Percentiles rank a stretch among this genome's conserved stretches.
These are phyloP conservation scores for Suillus weaverae DNA, from an alignment of 768 basidiomycete genomes.

Conservation along the genomic window DNA sequence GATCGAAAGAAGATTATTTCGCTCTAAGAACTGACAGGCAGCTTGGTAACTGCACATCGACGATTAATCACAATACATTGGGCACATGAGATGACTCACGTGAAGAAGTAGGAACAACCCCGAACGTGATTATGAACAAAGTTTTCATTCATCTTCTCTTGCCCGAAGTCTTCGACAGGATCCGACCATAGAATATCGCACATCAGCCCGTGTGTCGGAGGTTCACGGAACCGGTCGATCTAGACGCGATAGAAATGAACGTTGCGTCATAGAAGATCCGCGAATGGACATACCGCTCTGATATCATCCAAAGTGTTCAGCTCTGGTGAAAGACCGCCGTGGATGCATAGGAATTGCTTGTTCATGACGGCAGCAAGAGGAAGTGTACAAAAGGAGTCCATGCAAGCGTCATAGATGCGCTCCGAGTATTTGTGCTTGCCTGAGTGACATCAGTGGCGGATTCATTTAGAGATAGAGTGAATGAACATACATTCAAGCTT, in stretches of 20 bases:
- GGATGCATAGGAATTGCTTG: slow-evolving; percentile 98
- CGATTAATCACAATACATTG: slow-evolving; percentile 5
- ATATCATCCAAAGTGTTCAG: slow-evolving; percentile 95
- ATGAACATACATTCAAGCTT: slow-evolving; percentile 86
- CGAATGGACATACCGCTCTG: slow-evolving; percentile 58
- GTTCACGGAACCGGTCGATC: slow-evolving; percentile 98
- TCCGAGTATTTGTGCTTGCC: slow-evolving; percentile 99
- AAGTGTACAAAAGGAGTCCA: slow-evolving; percentile 95
- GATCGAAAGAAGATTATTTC: slow-evolving; percentile 94
- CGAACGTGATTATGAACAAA: slow-evolving; percentile 97
- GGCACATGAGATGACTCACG: slow-evolving; percentile 42
- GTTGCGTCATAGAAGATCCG: background rate
- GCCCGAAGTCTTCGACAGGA: slow-evolving; percentile 95
- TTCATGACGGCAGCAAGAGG: slow-evolving; percentile 99
- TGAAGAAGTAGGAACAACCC: slow-evolving; percentile 96
- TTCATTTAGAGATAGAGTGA: slow-evolving; percentile 4
- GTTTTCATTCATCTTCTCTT: slow-evolving; percentile 86
- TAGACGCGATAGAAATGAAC: slow-evolving; percentile 30
- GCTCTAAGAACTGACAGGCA: slow-evolving; percentile 94
- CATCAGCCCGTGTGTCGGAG: slow-evolving; percentile 96
- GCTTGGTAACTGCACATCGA: slow-evolving; percentile 75
- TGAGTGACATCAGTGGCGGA: slow-evolving; percentile 32
- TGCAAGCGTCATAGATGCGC: slow-evolving; percentile 93
- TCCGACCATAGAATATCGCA: slow-evolving; percentile 99
- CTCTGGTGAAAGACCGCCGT: slow-evolving; percentile 95